A percentile compares a stretch with the other conserved stretches of the same genome.
Conservation (phyloP, 2,329 filamentous ascomycete species). For the Knufia fluminis region DNA sequence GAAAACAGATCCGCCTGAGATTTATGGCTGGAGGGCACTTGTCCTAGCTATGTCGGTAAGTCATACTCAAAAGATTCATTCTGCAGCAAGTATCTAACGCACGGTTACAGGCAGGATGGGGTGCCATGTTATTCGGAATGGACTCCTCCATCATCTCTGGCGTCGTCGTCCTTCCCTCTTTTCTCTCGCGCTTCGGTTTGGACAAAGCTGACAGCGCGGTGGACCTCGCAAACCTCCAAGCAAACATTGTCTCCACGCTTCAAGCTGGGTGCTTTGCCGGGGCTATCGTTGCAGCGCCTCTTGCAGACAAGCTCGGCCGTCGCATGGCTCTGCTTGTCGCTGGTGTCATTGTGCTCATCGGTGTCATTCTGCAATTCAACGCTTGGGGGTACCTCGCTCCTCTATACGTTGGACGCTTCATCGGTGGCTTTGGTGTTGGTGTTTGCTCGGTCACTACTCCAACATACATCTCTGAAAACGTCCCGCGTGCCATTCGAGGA, state of each 20-base stretch:
- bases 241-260: slow-evolving; percentile 63
- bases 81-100: not conserved
- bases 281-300: slow-evolving; percentile 41
- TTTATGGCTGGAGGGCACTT: slow-evolving; percentile 62
- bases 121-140: slow-evolving; percentile 59
- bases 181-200: slow-evolving; percentile 10
- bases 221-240: slow-evolving; percentile 46
- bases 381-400: slow-evolving; percentile 35
- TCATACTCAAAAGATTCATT: slow-evolving; percentile 3
- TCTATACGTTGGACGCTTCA: slow-evolving; percentile 48
- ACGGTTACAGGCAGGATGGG: slow-evolving; percentile 48
- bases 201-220: slow-evolving; percentile 24
- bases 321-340: slow-evolving; percentile 43
- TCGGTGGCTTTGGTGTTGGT: slow-evolving; percentile 49
- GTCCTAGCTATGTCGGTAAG: slow-evolving; percentile 50
- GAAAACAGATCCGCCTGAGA: slow-evolving; percentile 55
- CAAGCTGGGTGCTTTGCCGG: slow-evolving; percentile 61
- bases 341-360: slow-evolving; percentile 41
- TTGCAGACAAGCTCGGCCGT: slow-evolving; percentile 44
- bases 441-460: slow-evolving; percentile 52
- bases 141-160: slow-evolving; percentile 60
- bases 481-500: slow-evolving; percentile 50
- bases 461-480: slow-evolving; percentile 52
- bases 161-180: slow-evolving; percentile 23
- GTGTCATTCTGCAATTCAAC: slow-evolving; percentile 31